Conservation (phyloP, 345 rosid species). For the Toxicodendron radicans region DNA sequence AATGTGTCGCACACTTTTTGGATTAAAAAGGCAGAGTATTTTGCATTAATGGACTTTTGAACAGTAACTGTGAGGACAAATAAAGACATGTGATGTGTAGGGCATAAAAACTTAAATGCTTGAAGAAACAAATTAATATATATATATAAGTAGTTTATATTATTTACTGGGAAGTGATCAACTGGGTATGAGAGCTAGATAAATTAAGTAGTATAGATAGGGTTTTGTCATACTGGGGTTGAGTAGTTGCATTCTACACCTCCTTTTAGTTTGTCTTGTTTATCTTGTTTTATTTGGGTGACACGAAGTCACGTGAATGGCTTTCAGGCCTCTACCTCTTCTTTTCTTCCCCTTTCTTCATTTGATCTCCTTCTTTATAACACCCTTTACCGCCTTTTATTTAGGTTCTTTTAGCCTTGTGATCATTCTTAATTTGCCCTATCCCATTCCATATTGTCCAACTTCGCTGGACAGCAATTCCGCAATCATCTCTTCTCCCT, state of each 20-base stretch:
- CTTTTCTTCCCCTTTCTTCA: neutral
- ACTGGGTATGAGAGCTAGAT: neutral
- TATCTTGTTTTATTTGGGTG: slow-evolving; percentile 32
- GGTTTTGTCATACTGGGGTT: slow-evolving; percentile 37
- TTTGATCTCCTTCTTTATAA: neutral
- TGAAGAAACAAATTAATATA: neutral
- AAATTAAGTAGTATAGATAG: slow-evolving; percentile 19
- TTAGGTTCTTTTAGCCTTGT: slow-evolving; percentile 11
- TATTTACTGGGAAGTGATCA: neutral
- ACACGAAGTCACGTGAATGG: slow-evolving; percentile 52
- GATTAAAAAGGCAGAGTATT: neutral
- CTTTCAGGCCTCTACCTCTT: slow-evolving; percentile 30
- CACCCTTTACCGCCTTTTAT: neutral
- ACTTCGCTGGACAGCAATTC: slow-evolving; percentile 13
- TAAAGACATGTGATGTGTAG: slow-evolving; percentile 32
- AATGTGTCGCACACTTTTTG: neutral
- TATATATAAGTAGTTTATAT: neutral
- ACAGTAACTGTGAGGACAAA: slow-evolving; percentile 24
- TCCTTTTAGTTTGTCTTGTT: slow-evolving; percentile 43
- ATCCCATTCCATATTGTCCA: slow-evolving; percentile 7
- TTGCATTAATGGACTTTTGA: slow-evolving; percentile 8
- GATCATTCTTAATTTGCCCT: slow-evolving; percentile 5
- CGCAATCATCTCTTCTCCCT: slow-evolving; percentile 7
- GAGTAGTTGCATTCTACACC: slow-evolving; percentile 45
- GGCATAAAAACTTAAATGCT: slow-evolving; percentile 18